Conservation (phyloP, 805 yeast species). For the Pichia scutulata region DNA sequence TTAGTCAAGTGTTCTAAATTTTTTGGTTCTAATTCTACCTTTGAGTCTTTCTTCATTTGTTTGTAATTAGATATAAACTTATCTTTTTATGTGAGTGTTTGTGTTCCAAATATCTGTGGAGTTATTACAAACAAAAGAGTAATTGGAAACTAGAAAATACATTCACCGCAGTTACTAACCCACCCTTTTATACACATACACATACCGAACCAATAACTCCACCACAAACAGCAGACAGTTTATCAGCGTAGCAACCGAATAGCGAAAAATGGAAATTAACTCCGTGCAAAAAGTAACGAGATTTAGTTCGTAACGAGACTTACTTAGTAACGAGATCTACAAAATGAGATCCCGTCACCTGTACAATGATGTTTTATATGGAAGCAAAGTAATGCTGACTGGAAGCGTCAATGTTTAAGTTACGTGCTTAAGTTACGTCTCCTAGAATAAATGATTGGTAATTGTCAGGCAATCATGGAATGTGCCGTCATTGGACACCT, state of each 20-base stretch:
- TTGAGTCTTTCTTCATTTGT: slow-evolving; percentile 19
- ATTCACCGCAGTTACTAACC: background rate
- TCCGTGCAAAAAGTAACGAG: background rate
- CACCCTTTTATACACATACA: background rate
- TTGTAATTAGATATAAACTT: background rate
- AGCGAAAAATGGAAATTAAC: background rate
- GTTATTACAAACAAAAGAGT: background rate
- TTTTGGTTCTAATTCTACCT: slow-evolving; percentile 20
- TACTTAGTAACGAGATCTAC: too few species aligned
- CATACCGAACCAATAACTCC: background rate
- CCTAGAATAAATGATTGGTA: too few species aligned
- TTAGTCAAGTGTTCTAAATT: slow-evolving; percentile 21
- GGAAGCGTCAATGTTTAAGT: too few species aligned
- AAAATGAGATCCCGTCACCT: too few species aligned
- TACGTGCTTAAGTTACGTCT: too few species aligned
- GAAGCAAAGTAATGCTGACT: too few species aligned
- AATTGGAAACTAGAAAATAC: background rate
- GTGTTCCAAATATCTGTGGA: background rate
- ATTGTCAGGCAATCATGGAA: too few species aligned
- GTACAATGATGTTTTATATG: too few species aligned
- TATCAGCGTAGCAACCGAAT: too few species aligned
- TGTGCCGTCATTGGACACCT: too few species aligned
- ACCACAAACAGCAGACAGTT: background rate
- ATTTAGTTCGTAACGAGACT: background rate
- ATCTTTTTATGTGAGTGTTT: background rate